Evolutionary conservation across 768 basidiomycete genomes (phyloP).

Genomic region (Xanthoconium purpureum): DNA sequence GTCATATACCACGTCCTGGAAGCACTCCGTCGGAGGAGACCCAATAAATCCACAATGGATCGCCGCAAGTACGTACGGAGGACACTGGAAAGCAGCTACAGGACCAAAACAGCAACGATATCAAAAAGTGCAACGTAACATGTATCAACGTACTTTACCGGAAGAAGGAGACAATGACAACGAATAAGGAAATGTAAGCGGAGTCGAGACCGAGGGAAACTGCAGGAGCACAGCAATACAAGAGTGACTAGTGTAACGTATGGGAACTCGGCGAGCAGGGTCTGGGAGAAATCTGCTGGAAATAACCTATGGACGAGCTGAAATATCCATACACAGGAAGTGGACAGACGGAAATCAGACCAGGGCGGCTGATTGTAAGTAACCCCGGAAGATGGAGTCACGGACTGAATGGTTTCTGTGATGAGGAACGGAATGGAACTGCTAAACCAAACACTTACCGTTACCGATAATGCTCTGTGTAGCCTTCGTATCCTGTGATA

Average conservation of each 20-base stretch:
- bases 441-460: conserved; percentile 42
- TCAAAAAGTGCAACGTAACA: conserved; percentile 5
- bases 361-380: conserved; percentile 67
- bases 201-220: not conserved
- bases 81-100: conserved; percentile 4
- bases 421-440: not conserved
- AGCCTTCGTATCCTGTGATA: conserved; percentile 68
- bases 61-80: not conserved
- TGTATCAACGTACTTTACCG: not conserved
- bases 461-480: conserved; percentile 83
- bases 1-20: conserved; percentile 6
- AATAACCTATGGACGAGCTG: not conserved
- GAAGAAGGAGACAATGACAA: not conserved
- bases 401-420: conserved; percentile 44
- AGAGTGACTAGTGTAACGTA: conserved; percentile 3
- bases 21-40: conserved; percentile 20
- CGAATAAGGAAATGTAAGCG: conserved; percentile 10
- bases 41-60: conserved; percentile 16
- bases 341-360: conserved; percentile 39
- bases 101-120: conserved; percentile 14
- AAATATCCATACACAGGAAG: not conserved
- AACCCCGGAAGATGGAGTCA: conserved; percentile 74
- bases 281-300: not conserved
- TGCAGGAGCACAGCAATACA: conserved; percentile 3
- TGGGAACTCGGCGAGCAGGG: not conserved